A percentile compares a stretch with the other conserved stretches of the same genome.
Evolutionary conservation across 495 filamentous ascomycete species (phyloP).

Genomic region (Penicillium arizonense): DNA sequence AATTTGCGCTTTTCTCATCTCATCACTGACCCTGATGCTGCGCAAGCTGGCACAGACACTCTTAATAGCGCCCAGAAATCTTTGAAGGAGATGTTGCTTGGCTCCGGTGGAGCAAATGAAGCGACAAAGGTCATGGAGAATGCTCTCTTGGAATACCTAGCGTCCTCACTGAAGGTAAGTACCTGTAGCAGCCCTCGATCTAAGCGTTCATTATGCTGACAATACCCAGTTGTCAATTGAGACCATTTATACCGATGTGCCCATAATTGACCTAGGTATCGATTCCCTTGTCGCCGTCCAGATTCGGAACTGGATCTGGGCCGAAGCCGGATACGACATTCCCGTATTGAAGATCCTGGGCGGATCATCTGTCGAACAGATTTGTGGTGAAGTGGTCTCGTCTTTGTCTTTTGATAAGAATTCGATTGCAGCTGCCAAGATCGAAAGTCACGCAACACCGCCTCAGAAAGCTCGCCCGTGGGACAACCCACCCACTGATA

Average conservation of each 20-base stretch:
- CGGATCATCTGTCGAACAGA: conserved; percentile 22
- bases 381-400: neutral
- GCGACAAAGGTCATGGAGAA: neutral
- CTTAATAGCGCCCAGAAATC: no score
- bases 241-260: conserved; percentile 3
- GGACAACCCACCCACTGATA: no score
- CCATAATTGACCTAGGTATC: conserved; percentile 28
- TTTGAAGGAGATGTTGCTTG: no score
- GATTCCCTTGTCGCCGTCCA: conserved; percentile 33
- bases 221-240: conserved; percentile 1
- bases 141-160: neutral
- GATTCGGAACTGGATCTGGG: conserved; percentile 29
- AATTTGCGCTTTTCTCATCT: conserved; percentile 29
- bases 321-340: conserved; percentile 33
- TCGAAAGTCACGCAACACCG: no score
- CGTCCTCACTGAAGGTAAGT: no score
- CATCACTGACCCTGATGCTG: no score
- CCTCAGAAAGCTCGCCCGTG: no score
- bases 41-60: no score
- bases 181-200: no score
- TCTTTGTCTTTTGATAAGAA: neutral
- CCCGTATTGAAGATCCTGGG: conserved; percentile 51
- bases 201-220: neutral
- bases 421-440: no score
- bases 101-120: neutral